Conservation (phyloP, 2,329 filamentous ascomycete species). For the Calonectria henricotiae region DNA sequence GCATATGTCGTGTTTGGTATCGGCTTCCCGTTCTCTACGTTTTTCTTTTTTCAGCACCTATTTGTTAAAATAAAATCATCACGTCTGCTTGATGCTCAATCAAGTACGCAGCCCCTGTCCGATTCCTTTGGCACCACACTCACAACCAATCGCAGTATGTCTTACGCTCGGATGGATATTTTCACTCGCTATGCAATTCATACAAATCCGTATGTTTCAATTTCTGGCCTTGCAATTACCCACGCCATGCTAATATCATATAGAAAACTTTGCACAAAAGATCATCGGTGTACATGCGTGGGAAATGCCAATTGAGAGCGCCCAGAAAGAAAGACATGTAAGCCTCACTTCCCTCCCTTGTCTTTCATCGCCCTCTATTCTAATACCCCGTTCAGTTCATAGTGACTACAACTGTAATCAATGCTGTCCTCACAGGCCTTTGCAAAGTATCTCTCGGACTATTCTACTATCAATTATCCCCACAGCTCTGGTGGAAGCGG, state of each 20-base stretch:
- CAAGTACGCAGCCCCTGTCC: constrained; percentile 26
- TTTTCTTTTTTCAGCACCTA: constrained; percentile 49
- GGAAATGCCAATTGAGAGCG: constrained; percentile 40
- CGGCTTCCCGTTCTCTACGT: constrained; percentile 31
- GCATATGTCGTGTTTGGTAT: constrained; percentile 49
- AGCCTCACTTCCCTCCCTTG: constrained; percentile 31
- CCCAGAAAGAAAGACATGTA: constrained; percentile 24
- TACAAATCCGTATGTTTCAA: constrained; percentile 22
- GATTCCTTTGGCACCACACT: background rate
- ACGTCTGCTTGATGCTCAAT: constrained; percentile 13
- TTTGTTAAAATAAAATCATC: constrained; percentile 42
- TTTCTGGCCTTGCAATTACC: background rate
- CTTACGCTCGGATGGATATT: background rate
- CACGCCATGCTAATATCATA: background rate
- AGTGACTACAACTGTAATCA: constrained; percentile 53
- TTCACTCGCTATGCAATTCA: background rate
- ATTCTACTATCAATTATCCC: background rate
- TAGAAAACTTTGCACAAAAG: constrained; percentile 37
- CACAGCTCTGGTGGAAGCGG: background rate
- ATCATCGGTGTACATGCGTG: constrained; percentile 40
- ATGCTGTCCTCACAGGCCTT: constrained; percentile 44
- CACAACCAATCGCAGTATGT: constrained; percentile 24
- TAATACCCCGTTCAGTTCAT: constrained; percentile 53
- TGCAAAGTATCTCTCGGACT: background rate
- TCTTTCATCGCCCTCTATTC: constrained; percentile 28